Base-by-base conservation (phyloP, 768 basidiomycete species). In the Lyophyllum atratum region DNA sequence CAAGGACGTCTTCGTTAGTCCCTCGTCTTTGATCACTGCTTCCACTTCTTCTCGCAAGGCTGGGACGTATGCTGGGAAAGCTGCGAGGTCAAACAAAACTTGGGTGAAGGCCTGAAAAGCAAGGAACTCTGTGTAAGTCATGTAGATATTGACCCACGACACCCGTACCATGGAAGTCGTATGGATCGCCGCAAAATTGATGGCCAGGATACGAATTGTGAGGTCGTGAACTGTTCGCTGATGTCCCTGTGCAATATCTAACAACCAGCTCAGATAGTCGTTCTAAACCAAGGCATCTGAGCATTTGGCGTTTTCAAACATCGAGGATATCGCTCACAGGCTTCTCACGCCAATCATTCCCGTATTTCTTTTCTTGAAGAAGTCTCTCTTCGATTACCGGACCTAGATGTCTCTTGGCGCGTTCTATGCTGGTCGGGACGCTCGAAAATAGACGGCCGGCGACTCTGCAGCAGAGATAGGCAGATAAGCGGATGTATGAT, bases 251-350 rank as follows among this genome's bases (percentile, higher is more conserved):
- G 76, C 76, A 15, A 66, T 66, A 33, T 76, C 77, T 39, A 82
- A 64, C 7, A 81, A 61, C 81, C 81, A 83, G 39, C 71, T 72
- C 4, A 82, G 70, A 34, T 79, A 61, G 59, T 83, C 80, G 51
- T 77, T 76, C 81, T 80, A 42, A 55, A 14, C 12, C 10, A 49
- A 54, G 6, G 31, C 43, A 40, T 55, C 26, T 40, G 52, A 46
- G 43, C 39, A 55, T 33, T 50, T 14, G 2, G 17, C 9, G 31
- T 7, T 28, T 9, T 15, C 17, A 34, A 12, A 24, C 10, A 37
- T 17, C 10, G 12, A 49, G n/a, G 7, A 45, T 47, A 44, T 19
- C 22, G 57, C 65, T 61, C 37, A 75, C 74, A 17, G 72, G 74
- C 56, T 67, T 73, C 14, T 67, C 70, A 34, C 68, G 62, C 61